Evolutionary conservation across 2,329 filamentous ascomycete species (phyloP), one percentile per base, ranked within the genome.

Genomic region (Pseudovirgaria hyperparasitica): DNA sequence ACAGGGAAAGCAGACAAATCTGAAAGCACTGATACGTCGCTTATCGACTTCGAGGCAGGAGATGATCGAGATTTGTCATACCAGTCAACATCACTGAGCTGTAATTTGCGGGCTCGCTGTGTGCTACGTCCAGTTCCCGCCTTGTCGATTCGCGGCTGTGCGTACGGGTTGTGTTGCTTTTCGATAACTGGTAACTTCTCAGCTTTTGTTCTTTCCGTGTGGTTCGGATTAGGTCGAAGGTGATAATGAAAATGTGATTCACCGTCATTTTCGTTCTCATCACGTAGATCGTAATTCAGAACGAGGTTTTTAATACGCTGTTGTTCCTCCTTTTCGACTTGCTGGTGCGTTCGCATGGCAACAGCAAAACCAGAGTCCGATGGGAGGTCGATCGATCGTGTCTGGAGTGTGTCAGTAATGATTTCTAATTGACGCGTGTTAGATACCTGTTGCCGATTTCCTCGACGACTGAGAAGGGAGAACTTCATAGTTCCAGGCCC

Each of bases 251-350:
- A 49, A 28, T 44, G 41, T 42, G 55, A 49, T 62, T 72, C 69
- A 92, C 84, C 77, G 38, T 85, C 76, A 48, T 55, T 46, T 27
- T 92, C 82, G 41, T 64, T 76, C 45, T 75, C 69, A 36, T 92
- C 85, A 27, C 82, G 76, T 48, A 93, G 72, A 57, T 98, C 90
- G 49, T 94, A 92, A 55, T 94, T 96, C 41, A 98, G 65, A 28
- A 98, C 90, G 23, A 98, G 67, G 46, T 84, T 93, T 63, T 98
- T 98, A 71, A 98, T 98, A 36, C 90, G 81, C 54, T 94, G 85
- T 54, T 98, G 87, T 54, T 98, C 92, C 49, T 93, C 90, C 28
- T 80, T 78, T 51, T 96, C 87, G 3, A 85, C 87, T 56, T 92
- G 81, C 50, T 94, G 86, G 58, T 96, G 86, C 34, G 72, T 85